Percentiles rank a stretch among this genome's conserved stretches.
Evolutionary conservation across 176 grass and related monocot genomes (phyloP).

Genomic region (Cymbopogon citratus): DNA sequence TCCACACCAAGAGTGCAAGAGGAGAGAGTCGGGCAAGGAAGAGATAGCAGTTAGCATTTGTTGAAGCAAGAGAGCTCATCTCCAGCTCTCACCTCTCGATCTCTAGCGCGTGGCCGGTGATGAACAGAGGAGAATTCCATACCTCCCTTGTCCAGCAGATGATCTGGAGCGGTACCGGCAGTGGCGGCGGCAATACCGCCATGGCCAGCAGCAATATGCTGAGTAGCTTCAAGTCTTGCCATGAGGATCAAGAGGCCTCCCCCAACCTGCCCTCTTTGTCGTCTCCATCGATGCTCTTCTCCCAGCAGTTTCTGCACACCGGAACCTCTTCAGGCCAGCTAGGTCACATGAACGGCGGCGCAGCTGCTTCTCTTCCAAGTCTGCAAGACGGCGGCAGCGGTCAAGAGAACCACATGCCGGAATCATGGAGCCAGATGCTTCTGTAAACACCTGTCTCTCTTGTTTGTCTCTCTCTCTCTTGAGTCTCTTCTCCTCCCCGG

Average conservation of each 20-base stretch:
- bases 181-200: not conserved
- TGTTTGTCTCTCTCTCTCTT: not conserved
- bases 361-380: constrained; percentile 20
- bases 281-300: constrained; percentile 60
- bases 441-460: constrained; percentile 44
- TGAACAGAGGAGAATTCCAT: constrained; percentile 76
- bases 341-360: not conserved
- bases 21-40: not conserved
- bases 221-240: constrained; percentile 50
- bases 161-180: constrained; percentile 43
- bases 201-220: constrained; percentile 33
- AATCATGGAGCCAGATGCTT: constrained; percentile 90
- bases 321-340: constrained; percentile 15
- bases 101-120: not conserved
- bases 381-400: constrained; percentile 23
- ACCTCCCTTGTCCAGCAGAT: constrained; percentile 78
- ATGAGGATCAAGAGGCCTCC: constrained; percentile 47
- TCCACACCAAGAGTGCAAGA: constrained; percentile 23
- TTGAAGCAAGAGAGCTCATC: constrained; percentile 1
- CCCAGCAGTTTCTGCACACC: constrained; percentile 33
- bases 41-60: not conserved
- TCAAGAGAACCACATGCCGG: constrained; percentile 51
- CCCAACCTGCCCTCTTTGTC: constrained; percentile 53
- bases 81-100: not conserved
- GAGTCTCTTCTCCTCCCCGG: too few species aligned